These are phyloP conservation scores for Pseudomonodictys pantanalensis DNA, from an alignment of 495 filamentous ascomycete genomes.

Conservation along the genomic window DNA sequence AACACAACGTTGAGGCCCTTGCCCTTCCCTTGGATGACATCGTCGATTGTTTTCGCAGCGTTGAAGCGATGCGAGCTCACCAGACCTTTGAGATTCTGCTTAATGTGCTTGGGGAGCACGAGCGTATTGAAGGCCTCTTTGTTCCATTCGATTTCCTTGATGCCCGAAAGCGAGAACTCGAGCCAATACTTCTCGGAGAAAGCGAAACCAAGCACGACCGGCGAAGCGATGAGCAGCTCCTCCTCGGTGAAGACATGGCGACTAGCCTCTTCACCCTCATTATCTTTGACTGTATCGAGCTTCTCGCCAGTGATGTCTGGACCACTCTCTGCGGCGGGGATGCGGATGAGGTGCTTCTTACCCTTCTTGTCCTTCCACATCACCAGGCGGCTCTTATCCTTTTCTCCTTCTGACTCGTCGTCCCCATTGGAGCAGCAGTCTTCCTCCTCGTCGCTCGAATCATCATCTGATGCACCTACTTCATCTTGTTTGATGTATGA, in stretches of 20 bases:
- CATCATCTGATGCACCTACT: slow-evolving; percentile 30
- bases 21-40: slow-evolving; percentile 77
- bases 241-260: slow-evolving; percentile 73
- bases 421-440: slow-evolving; percentile 37
- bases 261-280: slow-evolving; percentile 44
- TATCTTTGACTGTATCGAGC: slow-evolving; percentile 53
- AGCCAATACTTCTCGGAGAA: slow-evolving; percentile 91
- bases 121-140: slow-evolving; percentile 75
- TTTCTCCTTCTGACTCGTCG: slow-evolving; percentile 38
- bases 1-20: slow-evolving; percentile 72
- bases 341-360: slow-evolving; percentile 55
- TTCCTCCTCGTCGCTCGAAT: slow-evolving; percentile 57
- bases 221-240: slow-evolving; percentile 85
- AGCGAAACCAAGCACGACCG: slow-evolving; percentile 87
- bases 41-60: slow-evolving; percentile 77
- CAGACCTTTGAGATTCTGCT: slow-evolving; percentile 75
- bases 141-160: slow-evolving; percentile 81
- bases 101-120: slow-evolving; percentile 71
- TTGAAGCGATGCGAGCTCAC: slow-evolving; percentile 81
- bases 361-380: slow-evolving; percentile 64
- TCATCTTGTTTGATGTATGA: slow-evolving; percentile 75
- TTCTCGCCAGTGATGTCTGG: slow-evolving; percentile 65
- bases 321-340: slow-evolving; percentile 60
- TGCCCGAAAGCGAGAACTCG: slow-evolving; percentile 79
- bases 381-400: slow-evolving; percentile 60